Percentiles rank a stretch among this genome's conserved stretches.
Evolutionary conservation across 352 stramenopile species (phyloP).

Genomic region (Pythium folliculosum): DNA sequence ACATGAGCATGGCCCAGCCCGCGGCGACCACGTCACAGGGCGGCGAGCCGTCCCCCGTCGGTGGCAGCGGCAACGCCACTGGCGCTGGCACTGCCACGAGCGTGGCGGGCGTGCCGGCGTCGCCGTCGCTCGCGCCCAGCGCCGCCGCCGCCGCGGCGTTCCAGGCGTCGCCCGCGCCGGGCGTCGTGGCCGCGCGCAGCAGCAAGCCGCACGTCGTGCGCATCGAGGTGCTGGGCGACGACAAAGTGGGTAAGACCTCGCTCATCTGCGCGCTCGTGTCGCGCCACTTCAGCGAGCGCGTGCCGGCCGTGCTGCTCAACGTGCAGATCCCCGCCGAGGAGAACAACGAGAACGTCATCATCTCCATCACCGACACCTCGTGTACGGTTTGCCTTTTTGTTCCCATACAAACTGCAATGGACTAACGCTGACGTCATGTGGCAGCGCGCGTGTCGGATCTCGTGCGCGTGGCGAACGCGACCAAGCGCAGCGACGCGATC

Average conservation of each 20-base stretch:
- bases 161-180: conserved; percentile 6
- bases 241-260: conserved; percentile 91
- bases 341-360: conserved; percentile 88
- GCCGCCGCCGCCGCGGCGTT: not conserved
- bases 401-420: too few species aligned
- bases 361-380: conserved; percentile 89
- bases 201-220: conserved; percentile 81
- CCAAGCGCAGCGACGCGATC: conserved; percentile 85
- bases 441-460: conserved; percentile 75
- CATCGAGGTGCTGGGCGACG: conserved; percentile 88
- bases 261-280: conserved; percentile 91
- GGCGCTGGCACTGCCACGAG: not conserved
- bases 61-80: too few species aligned
- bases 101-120: not conserved
- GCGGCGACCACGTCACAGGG: conserved; percentile 10
- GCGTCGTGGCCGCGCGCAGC: conserved; percentile 35
- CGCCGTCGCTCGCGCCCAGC: not conserved
- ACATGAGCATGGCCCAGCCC: conserved; percentile 16
- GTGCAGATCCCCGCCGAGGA: conserved; percentile 89
- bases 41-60: not conserved
- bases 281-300: conserved; percentile 87
- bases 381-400: conserved; percentile 37
- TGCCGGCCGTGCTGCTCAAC: conserved; percentile 84
- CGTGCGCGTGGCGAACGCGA: conserved; percentile 82
- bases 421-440: too few species aligned